Evolutionary conservation across 345 rosid species (phyloP), one percentile per base, ranked within the genome.

Genomic region (Garcia nutans): DNA sequence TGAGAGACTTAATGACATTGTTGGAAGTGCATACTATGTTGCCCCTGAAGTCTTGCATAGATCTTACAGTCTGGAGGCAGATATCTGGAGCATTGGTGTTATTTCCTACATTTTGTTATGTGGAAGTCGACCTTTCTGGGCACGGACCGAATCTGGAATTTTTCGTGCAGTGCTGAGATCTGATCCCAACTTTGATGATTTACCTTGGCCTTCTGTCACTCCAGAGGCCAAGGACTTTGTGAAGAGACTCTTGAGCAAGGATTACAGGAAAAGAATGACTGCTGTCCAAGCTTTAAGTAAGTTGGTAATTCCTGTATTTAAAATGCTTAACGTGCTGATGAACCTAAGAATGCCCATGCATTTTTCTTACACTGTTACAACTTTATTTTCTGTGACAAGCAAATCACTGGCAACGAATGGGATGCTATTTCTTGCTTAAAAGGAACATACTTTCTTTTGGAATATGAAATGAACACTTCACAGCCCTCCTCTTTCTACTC

Each of bases 1-100:
- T 84, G 96, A 91, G 72, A 92, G 98, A 72, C 93, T 92, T 81
- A 96, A 88, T 67, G 98, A 96, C 80, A 92, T 96, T 70, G 99
- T 96, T 70, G 99, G 99, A 67, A 96, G 98, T 85, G 98, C 98
- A 72, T 96, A 91, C 84, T 93, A 96, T 82, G 99, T 96, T 74
- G 94, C 99, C 23, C 97, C 99, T 37, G 98, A 96, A 89, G 99
- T 96, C 68, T 95, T 96, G 59, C 98, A 96, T 82, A 93, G 98
- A 85, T 92, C 96, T 57, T 96, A 96, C 82, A 86, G 90, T 70
- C 83, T 89, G 37, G 99, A 96, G 79, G 98, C 97, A 41, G 99
- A 96, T 86, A 86, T 92, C 81, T 96, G 99, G 99, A 93, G 99
- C 78, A 86, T 96, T 64, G 99, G 98, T 42, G 97, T 96, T 78